phyloP scores from a whole-genome alignment of 2,329 filamentous ascomycete species.

The Beauveria varroae region DNA sequence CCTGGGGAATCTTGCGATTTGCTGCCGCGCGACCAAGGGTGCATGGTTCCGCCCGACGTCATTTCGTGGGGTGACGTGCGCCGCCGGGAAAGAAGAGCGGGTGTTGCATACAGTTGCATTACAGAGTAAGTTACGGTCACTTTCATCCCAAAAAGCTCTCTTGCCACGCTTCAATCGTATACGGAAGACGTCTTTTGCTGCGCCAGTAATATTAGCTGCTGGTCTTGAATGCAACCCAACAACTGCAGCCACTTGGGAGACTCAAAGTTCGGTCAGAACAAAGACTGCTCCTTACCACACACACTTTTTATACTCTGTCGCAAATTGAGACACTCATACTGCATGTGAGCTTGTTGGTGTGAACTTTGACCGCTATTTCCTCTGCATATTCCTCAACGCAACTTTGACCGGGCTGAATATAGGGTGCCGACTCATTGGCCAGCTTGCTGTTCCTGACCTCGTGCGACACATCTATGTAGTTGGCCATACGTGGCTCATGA shows the following conservation, averaged over 20 bases:
- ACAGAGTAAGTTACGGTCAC: not conserved
- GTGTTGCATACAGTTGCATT: not conserved
- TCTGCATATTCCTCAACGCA: not conserved
- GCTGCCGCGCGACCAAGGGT: not conserved
- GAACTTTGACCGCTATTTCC: constrained; percentile 2
- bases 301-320: not conserved
- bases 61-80: not conserved
- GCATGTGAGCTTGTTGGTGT: not conserved
- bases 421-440: not conserved
- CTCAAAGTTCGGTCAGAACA: not conserved
- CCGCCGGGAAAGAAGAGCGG: not conserved
- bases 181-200: too few relatives aligned
- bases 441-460: not conserved
- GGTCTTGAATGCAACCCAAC: not conserved
- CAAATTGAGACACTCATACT: constrained; percentile 1
- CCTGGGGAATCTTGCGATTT: not conserved
- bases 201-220: not conserved
- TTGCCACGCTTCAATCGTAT: not conserved
- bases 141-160: not conserved
- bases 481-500: not conserved
- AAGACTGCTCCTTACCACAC: not conserved
- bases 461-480: constrained; percentile 8
- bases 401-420: not conserved
- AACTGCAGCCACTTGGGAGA: not conserved
- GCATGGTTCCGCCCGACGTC: not conserved